These are phyloP conservation scores for Crassisporium funariophilum DNA, from an alignment of 768 basidiomycete species.

Conservation along the genomic window DNA sequence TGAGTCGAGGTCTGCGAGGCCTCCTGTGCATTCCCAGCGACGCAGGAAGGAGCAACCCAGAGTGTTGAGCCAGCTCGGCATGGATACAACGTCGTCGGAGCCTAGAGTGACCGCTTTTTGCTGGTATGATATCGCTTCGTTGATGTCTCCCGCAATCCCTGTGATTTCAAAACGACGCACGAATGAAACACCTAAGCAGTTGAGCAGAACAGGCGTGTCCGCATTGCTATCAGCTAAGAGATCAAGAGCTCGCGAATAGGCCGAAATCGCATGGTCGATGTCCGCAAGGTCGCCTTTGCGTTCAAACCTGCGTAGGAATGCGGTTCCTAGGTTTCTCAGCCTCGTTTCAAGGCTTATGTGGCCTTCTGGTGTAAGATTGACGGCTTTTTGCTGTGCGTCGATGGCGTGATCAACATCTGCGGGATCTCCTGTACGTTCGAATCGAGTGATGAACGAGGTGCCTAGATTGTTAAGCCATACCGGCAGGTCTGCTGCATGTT, in stretches of 20 bases:
- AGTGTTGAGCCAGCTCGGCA: not conserved
- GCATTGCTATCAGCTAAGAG: not conserved
- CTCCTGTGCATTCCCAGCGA: slow-evolving; percentile 5
- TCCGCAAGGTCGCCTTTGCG: not conserved
- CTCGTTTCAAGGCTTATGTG: not conserved
- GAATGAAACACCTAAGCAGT: not conserved
- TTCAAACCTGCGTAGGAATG: not conserved
- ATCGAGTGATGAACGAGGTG: not conserved
- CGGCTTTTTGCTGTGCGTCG: slow-evolving; percentile 2
- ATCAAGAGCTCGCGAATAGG: not conserved
- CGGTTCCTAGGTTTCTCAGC: slow-evolving; percentile 5
- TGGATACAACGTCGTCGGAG: not conserved
- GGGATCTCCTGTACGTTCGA: slow-evolving; percentile 3
- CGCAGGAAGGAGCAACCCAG: not conserved
- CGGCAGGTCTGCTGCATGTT: not conserved
- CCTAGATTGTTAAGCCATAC: slow-evolving; percentile 1
- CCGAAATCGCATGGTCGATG: slow-evolving; percentile 6
- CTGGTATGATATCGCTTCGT: not conserved
- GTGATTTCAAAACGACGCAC: not conserved
- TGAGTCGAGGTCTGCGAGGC: slow-evolving; percentile 11
- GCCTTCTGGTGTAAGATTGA: slow-evolving; percentile 4
- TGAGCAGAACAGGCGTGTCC: not conserved
- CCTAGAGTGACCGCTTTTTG: not conserved
- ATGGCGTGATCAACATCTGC: slow-evolving; percentile 16
- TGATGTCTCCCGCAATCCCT: not conserved